Evolutionary conservation across 441 rosid species (phyloP), one percentile per base, ranked within the genome.

Genomic region (Francoa sonchifolia): DNA sequence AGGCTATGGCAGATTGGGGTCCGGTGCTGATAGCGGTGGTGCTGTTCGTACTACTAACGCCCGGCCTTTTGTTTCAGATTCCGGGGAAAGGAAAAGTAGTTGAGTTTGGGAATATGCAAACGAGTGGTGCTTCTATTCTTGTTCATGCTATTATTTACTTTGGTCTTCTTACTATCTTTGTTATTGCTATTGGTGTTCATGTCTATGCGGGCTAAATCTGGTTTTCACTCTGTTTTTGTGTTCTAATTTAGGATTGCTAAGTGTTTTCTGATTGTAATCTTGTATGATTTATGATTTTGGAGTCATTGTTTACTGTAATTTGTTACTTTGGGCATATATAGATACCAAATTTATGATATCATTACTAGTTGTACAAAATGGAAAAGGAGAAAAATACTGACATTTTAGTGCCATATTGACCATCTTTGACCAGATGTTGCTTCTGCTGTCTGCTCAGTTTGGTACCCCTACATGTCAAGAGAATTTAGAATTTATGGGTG

Each of bases 1-100:
- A 18, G 31, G 14, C 6, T 2, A 77, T 71, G 85, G 76, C 78
- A 16, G 85, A 77, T 47, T 77, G 79, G 87, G 87, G 77, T 0
- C 79, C 82, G 6, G 82, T 74, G 8, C 20, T 72, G 47, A 59
- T 74, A 44, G 79, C 77, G 5, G 76, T 72, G 52, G 60, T 74
- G 55, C 62, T 78, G 52, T 77, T 77, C 63, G 79, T 77, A 34
- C 48, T 77, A 47, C 21, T 77, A 14, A 44, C 59, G 0, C 86
- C 82, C 16, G 86, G 82, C 13, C 65, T 77, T 34, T 52, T 77
- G 47, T 65, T 71, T 56, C 86, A 77, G 77, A 55, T 77, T 20
- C 86, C 86, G 0, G 77, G 63, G 15, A 52, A 44, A 27, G 51
- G 45, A 36, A 48, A 67, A 14, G 49, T 59, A 2, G 59, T 65